Evolutionary conservation across 2,329 filamentous ascomycete species (phyloP).

Genomic region (Penicillium italicum): DNA sequence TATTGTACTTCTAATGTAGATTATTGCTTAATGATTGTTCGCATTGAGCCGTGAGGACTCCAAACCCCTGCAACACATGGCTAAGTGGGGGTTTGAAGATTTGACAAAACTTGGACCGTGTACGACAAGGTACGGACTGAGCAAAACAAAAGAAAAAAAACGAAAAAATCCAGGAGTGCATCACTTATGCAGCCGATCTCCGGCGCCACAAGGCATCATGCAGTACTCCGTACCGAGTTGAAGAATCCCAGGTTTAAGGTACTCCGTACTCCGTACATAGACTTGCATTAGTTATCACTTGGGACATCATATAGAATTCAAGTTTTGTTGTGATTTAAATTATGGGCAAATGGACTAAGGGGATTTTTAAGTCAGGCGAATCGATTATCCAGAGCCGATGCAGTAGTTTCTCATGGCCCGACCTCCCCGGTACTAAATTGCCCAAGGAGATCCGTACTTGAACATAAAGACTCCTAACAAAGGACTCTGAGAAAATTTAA

Average conservation of each 20-base stretch:
- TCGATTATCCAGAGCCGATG: not conserved
- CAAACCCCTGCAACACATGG: not conserved
- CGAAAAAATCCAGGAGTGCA: not conserved
- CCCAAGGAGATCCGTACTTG: not conserved
- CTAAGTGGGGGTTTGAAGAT: not conserved
- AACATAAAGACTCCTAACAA: not conserved
- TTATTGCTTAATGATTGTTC: not conserved
- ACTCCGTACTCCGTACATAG: not conserved
- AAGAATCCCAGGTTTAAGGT: not conserved
- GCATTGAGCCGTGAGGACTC: not conserved
- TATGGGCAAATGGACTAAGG: not conserved
- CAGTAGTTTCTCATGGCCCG: constrained; percentile 1
- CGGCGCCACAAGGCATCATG: not conserved
- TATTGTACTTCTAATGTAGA: not conserved
- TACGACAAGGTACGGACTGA: not conserved
- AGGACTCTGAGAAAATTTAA: not conserved
- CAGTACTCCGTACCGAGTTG: not conserved
- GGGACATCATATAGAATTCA: not conserved
- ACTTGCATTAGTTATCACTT: not conserved
- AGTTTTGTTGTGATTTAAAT: too few species aligned
- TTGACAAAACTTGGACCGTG: not conserved
- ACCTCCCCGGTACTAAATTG: constrained; percentile 1
- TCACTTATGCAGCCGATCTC: not conserved
- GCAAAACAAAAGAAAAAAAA: not conserved
- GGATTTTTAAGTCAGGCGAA: not conserved